phyloP scores from a whole-genome alignment of 2,329 filamentous ascomycete genomes.

The Sclerotinia trifoliorum region DNA sequence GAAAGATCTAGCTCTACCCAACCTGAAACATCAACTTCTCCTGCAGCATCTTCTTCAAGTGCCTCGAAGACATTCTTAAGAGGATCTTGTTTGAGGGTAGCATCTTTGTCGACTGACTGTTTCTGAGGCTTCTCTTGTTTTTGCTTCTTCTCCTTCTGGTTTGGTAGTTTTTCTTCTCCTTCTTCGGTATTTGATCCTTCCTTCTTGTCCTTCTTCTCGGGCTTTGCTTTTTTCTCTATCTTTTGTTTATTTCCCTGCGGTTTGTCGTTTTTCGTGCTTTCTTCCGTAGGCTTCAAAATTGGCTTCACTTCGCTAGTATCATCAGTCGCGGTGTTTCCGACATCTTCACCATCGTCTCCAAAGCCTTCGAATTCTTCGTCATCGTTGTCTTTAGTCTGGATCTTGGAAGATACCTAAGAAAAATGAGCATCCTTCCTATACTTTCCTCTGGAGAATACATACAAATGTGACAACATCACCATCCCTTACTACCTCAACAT shows the following conservation, averaged over 20 bases:
- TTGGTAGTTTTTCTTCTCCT: slow-evolving; percentile 28
- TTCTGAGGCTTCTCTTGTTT: slow-evolving; percentile 36
- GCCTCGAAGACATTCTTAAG: slow-evolving; percentile 41
- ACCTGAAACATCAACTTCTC: slow-evolving; percentile 69
- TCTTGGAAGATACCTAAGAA: slow-evolving; percentile 35
- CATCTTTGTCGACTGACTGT: slow-evolving; percentile 28
- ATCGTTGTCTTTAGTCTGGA: slow-evolving; percentile 44
- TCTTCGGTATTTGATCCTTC: slow-evolving; percentile 26
- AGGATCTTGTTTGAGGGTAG: slow-evolving; percentile 35
- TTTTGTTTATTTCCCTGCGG: background rate
- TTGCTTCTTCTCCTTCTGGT: slow-evolving; percentile 36
- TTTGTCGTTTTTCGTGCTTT: slow-evolving; percentile 12
- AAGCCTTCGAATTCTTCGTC: slow-evolving; percentile 59
- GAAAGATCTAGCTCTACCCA: slow-evolving; percentile 78
- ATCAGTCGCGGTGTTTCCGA: slow-evolving; percentile 41
- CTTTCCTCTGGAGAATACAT: slow-evolving; percentile 29
- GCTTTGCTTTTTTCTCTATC: slow-evolving; percentile 26
- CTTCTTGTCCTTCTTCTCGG: slow-evolving; percentile 24
- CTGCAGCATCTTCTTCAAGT: slow-evolving; percentile 53
- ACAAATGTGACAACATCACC: slow-evolving; percentile 60
- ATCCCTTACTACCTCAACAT: slow-evolving; percentile 77
- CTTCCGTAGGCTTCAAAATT: slow-evolving; percentile 30
- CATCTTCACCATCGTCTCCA: slow-evolving; percentile 40
- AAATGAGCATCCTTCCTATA: slow-evolving; percentile 20
- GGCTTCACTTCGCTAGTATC: slow-evolving; percentile 31